Percentiles rank a stretch among this genome's conserved stretches.
Conservation (phyloP, 2,329 filamentous ascomycete genomes). For the Botryotinia convoluta region DNA sequence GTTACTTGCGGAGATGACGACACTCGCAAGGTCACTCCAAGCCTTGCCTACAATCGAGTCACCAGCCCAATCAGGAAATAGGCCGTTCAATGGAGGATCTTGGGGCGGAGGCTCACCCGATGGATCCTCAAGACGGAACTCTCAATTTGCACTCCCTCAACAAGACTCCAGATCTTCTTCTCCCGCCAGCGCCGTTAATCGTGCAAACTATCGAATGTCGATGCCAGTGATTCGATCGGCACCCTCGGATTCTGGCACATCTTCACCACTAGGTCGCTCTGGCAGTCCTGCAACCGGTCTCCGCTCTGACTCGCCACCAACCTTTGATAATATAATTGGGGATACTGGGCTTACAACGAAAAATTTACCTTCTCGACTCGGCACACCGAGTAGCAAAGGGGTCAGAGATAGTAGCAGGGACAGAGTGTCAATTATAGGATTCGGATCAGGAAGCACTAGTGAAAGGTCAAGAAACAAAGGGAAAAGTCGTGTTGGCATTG, state of each 20-base stretch:
- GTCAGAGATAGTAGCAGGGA: slow-evolving; percentile 41
- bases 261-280: slow-evolving; percentile 39
- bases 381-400: slow-evolving; percentile 22
- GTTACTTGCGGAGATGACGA: slow-evolving; percentile 72
- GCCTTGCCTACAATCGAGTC: slow-evolving; percentile 74
- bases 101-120: slow-evolving; percentile 46
- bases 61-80: slow-evolving; percentile 53
- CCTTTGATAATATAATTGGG: slow-evolving; percentile 34
- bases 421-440: slow-evolving; percentile 65
- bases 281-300: slow-evolving; percentile 38
- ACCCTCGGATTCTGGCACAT: slow-evolving; percentile 36
- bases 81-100: slow-evolving; percentile 44
- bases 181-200: slow-evolving; percentile 54
- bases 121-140: slow-evolving; percentile 50
- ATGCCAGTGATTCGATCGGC: slow-evolving; percentile 59
- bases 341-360: slow-evolving; percentile 23
- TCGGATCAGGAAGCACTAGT: slow-evolving; percentile 67
- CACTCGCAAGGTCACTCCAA: slow-evolving; percentile 69
- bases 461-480: slow-evolving; percentile 79
- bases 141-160: slow-evolving; percentile 49
- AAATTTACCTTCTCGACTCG: slow-evolving; percentile 29
- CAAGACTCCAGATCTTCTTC: slow-evolving; percentile 52
- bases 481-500: slow-evolving; percentile 73
- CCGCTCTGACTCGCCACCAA: slow-evolving; percentile 25
- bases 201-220: slow-evolving; percentile 70